Evolutionary conservation across 2,329 filamentous ascomycete species (phyloP).

Genomic region (Colletotrichum godetiae): DNA sequence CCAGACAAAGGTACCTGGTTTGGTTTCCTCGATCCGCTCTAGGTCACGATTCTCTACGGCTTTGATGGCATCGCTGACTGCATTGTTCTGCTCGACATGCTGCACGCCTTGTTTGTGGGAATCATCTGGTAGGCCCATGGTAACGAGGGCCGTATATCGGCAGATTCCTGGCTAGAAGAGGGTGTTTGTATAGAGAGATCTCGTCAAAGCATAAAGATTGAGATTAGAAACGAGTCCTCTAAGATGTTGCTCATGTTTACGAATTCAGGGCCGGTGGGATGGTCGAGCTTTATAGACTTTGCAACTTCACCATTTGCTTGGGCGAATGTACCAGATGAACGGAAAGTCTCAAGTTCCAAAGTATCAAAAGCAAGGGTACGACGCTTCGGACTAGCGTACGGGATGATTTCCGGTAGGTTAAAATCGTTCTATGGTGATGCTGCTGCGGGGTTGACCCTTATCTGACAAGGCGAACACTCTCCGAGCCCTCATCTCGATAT

Average conservation of each 20-base stretch:
- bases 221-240: no score
- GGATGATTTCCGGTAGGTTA: not conserved
- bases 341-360: no score
- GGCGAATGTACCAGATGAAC: no score
- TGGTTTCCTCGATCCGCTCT: slow-evolving; percentile 39
- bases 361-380: not conserved
- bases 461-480: not conserved
- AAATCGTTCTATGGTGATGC: not conserved
- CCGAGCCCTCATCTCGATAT: not conserved
- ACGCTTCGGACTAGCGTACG: not conserved
- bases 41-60: slow-evolving; percentile 21
- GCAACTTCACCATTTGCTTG: no score
- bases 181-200: not conserved
- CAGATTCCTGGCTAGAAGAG: not conserved
- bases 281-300: no score
- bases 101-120: not conserved
- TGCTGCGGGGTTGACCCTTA: not conserved
- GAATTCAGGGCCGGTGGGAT: no score
- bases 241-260: no score
- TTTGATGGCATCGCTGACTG: slow-evolving; percentile 8
- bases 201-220: no score
- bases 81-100: slow-evolving; percentile 12
- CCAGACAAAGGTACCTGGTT: slow-evolving; percentile 41
- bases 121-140: not conserved
- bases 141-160: not conserved